These are phyloP conservation scores for Aspergillus asperescens DNA, from an alignment of 495 filamentous ascomycete genomes.

Conservation along the genomic window DNA sequence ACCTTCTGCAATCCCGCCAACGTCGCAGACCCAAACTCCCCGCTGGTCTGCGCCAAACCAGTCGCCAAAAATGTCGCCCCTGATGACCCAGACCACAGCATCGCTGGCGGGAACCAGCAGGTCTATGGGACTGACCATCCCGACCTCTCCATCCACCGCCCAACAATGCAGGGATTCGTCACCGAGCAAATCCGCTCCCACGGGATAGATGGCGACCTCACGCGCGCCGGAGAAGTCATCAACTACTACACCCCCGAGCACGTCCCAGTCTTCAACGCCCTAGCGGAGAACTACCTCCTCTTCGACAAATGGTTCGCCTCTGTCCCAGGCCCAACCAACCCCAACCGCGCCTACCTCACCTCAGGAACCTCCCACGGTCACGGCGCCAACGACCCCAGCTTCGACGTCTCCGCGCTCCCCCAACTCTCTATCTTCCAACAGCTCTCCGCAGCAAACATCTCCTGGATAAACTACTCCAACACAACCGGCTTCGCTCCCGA, in stretches of 20 bases:
- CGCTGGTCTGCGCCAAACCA: constrained; percentile 33
- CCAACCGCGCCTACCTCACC: constrained; percentile 45
- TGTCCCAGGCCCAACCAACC: constrained; percentile 46
- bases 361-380: constrained; percentile 48
- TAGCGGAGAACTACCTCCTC: constrained; percentile 47
- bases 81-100: constrained; percentile 47
- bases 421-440: constrained; percentile 48
- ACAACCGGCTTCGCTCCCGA: constrained; percentile 1
- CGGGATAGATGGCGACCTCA: constrained; percentile 24
- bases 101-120: constrained; percentile 46
- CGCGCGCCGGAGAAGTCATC: constrained; percentile 41
- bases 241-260: constrained; percentile 46
- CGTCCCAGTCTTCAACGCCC: constrained; percentile 39
- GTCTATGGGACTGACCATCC: constrained; percentile 43
- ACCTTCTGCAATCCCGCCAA: constrained; percentile 41
- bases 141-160: constrained; percentile 3
- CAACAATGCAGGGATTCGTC: constrained; percentile 40
- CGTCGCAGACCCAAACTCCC: constrained; percentile 27
- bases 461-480: constrained; percentile 39
- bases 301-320: constrained; percentile 48
- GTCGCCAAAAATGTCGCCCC: constrained; percentile 31
- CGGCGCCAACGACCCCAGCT: constrained; percentile 40
- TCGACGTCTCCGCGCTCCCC: constrained; percentile 37
- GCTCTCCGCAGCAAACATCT: constrained; percentile 36
- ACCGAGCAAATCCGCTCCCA: constrained; percentile 40